These are phyloP conservation scores for Metschnikowia cubensis DNA, from an alignment of 805 yeast species.

Conservation along the genomic window DNA sequence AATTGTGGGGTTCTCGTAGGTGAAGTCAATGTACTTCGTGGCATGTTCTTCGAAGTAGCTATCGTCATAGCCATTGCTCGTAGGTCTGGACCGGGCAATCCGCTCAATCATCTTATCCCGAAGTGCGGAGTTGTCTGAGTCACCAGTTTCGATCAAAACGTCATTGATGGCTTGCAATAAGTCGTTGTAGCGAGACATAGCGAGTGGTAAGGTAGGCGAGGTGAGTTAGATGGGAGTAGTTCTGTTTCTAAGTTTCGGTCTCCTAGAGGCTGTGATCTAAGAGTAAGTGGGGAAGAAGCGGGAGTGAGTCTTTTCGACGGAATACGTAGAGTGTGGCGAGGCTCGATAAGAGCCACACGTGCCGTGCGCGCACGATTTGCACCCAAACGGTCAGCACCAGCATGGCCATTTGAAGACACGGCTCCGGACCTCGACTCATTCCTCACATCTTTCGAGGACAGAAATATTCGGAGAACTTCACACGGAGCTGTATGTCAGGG, in stretches of 20 bases:
- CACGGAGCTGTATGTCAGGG: background rate
- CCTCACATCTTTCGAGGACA: no score
- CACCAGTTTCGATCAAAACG: constrained; percentile 9
- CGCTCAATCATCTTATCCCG: constrained; percentile 10
- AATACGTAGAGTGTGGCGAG: background rate
- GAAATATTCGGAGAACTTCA: no score
- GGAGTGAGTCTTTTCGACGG: background rate
- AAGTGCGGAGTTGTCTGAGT: constrained; percentile 6
- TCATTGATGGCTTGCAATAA: constrained; percentile 13
- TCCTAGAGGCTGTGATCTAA: background rate
- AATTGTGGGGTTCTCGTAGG: constrained; percentile 68
- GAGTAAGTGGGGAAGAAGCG: background rate
- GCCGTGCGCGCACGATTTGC: constrained; percentile 3
- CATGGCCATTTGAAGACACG: background rate
- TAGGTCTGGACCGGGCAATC: constrained; percentile 4
- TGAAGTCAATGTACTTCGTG: constrained; percentile 64
- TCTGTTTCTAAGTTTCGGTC: background rate
- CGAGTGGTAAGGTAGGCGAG: background rate
- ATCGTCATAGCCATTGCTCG: constrained; percentile 12
- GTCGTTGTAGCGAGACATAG: constrained; percentile 10
- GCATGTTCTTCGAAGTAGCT: constrained; percentile 24
- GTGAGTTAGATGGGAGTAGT: background rate
- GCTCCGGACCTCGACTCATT: background rate
- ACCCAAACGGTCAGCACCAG: constrained; percentile 4
- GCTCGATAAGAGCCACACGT: constrained; percentile 2